A percentile compares a stretch with the other conserved stretches of the same genome.
phyloP scores from a whole-genome alignment of 2,329 filamentous ascomycete species.

The Cytospora schulzeri region DNA sequence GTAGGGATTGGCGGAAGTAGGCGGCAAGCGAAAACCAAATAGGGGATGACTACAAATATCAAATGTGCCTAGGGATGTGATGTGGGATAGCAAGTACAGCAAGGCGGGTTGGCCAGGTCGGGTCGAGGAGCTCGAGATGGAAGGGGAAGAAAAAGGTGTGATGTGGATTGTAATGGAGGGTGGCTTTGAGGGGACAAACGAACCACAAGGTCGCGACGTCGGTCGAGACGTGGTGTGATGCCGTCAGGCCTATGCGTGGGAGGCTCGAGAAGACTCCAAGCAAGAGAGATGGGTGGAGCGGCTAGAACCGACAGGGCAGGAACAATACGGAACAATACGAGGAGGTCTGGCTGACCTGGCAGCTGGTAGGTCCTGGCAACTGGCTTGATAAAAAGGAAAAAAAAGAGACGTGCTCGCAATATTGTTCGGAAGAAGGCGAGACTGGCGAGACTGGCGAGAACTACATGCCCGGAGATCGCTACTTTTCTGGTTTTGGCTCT shows the following conservation, averaged over 20 bases:
- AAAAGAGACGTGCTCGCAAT: constrained; percentile 10
- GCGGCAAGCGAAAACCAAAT: constrained; percentile 3
- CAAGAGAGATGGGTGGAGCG: constrained; percentile 12
- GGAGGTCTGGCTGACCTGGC: neutral
- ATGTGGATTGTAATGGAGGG: constrained; percentile 22
- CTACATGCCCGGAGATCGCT: constrained; percentile 14
- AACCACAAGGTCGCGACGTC: constrained; percentile 25
- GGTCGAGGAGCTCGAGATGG: constrained; percentile 21
- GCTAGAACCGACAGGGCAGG: constrained; percentile 18
- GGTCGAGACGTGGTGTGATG: constrained; percentile 28
- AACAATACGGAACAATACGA: constrained; percentile 14
- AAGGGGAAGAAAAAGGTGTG: constrained; percentile 23
- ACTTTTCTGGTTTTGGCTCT: neutral
- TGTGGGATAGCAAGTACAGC: neutral
- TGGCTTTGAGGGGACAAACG: constrained; percentile 23
- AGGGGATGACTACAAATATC: neutral
- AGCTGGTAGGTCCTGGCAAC: neutral
- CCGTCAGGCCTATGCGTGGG: constrained; percentile 5
- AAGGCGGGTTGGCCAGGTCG: constrained; percentile 19
- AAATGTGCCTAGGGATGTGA: constrained; percentile 1
- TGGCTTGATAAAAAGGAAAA: too few species aligned
- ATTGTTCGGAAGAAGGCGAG: constrained; percentile 15
- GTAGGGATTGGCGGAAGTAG: constrained; percentile 5
- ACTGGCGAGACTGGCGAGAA: too few species aligned
- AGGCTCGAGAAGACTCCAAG: constrained; percentile 14